Evolutionary conservation across 345 rosid species (phyloP).

Genomic region (Psidium friedrichsthalianum): DNA sequence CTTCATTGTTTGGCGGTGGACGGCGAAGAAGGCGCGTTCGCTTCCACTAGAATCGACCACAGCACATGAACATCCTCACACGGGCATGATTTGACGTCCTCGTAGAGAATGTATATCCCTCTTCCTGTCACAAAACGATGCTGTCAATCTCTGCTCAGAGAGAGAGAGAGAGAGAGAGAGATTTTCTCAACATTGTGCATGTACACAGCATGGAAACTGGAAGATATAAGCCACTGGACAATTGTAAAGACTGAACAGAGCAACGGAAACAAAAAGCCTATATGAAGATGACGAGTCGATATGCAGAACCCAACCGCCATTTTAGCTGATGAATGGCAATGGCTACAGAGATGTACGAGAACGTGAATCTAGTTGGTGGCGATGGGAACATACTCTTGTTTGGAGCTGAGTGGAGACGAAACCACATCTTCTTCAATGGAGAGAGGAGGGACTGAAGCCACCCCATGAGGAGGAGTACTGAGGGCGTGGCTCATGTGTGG

Average conservation of each 20-base stretch:
- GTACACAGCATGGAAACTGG: background rate
- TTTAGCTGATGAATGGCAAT: background rate
- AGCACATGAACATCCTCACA: constrained; percentile 88
- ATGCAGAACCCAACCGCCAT: background rate
- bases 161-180: background rate
- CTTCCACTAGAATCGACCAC: constrained; percentile 83
- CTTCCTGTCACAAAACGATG: constrained; percentile 29
- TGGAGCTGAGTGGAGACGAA: constrained; percentile 56
- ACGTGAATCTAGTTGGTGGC: background rate
- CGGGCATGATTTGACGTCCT: constrained; percentile 83
- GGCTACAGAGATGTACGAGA: background rate
- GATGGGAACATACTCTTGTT: constrained; percentile 46
- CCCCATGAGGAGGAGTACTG: constrained; percentile 45
- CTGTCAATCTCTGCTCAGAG: background rate
- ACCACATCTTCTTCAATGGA: constrained; percentile 91
- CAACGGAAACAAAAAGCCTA: background rate
- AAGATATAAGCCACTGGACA: background rate
- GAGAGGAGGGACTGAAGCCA: constrained; percentile 88
- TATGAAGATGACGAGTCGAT: background rate
- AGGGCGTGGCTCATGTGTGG: constrained; percentile 27
- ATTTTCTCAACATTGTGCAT: background rate
- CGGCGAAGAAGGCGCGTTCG: constrained; percentile 41
- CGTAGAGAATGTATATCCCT: constrained; percentile 79
- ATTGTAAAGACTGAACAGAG: background rate
- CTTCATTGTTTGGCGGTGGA: constrained; percentile 24